These are phyloP conservation scores for Coemansia sp. DNA, from an alignment of 192 early-diverging fungal genomes.

Conservation along the genomic window DNA sequence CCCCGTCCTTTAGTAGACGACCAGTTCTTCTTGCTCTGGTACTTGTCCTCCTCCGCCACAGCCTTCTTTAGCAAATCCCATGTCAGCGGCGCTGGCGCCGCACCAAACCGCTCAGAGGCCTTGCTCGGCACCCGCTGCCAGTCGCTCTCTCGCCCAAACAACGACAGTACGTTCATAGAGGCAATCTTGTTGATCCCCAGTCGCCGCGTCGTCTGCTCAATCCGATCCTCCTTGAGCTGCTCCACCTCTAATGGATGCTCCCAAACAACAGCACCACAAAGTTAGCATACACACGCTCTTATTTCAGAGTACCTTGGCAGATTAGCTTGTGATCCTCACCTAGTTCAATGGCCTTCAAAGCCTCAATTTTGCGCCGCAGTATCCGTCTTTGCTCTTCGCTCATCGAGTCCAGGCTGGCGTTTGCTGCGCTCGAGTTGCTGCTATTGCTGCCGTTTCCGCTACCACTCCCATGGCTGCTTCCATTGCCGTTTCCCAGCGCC, in stretches of 20 bases:
- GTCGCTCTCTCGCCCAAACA: conserved; percentile 31
- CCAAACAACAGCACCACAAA: neutral
- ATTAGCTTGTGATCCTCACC: conserved; percentile 21
- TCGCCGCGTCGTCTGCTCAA: conserved; percentile 18
- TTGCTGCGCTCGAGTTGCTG: conserved; percentile 5
- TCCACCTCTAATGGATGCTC: conserved; percentile 34
- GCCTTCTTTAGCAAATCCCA: conserved; percentile 57
- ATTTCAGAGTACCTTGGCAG: neutral
- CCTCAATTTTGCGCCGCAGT: conserved; percentile 47
- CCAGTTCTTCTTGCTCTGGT: conserved; percentile 61
- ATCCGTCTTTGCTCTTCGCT: conserved; percentile 47
- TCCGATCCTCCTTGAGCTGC: conserved; percentile 28
- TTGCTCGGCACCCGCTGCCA: conserved; percentile 17
- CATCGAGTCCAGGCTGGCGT: conserved; percentile 27
- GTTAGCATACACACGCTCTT: neutral
- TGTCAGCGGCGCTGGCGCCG: conserved; percentile 31
- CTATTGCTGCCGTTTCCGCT: conserved; percentile 7
- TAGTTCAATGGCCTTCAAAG: conserved; percentile 37
- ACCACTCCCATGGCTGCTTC: conserved; percentile 15
- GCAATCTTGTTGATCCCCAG: conserved; percentile 24
- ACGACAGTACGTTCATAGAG: conserved; percentile 28
- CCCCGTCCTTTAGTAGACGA: conserved; percentile 57
- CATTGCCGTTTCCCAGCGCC: neutral
- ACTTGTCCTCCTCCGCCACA: conserved; percentile 56
- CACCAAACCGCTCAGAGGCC: conserved; percentile 18